A percentile compares a stretch with the other conserved stretches of the same genome.
phyloP scores from a whole-genome alignment of 352 stramenopile genomes.

The Phytophthora idaei region DNA sequence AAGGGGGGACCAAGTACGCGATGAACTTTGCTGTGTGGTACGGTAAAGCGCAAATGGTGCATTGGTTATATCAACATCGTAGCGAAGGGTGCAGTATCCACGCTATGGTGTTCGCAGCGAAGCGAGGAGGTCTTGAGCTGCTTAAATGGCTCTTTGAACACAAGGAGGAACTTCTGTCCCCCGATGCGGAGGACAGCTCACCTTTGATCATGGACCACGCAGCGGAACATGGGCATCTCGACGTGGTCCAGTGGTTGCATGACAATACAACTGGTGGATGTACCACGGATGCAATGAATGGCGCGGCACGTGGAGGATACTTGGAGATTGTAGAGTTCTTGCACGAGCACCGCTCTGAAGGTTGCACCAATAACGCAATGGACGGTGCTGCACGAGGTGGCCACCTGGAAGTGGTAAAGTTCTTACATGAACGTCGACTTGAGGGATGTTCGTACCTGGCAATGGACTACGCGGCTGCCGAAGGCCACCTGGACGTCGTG shows the following conservation, averaged over 20 bases:
- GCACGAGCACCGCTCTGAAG: conserved; percentile 38
- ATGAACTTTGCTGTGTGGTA: conserved; percentile 49
- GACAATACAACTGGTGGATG: conserved; percentile 29
- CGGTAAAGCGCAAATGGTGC: conserved; percentile 37
- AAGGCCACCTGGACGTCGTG: conserved; percentile 35
- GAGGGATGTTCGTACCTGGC: conserved; percentile 37
- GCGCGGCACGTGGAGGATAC: conserved; percentile 31
- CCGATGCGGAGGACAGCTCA: conserved; percentile 17
- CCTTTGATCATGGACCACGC: conserved; percentile 43
- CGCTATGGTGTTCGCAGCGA: conserved; percentile 40
- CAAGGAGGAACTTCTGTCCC: conserved; percentile 16
- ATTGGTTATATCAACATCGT: conserved; percentile 38
- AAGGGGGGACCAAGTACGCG: conserved; percentile 45
- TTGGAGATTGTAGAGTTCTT: conserved; percentile 46
- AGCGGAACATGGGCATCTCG: conserved; percentile 37
- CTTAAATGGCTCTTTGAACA: conserved; percentile 39
- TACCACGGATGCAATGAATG: conserved; percentile 35
- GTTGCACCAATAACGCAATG: conserved; percentile 37
- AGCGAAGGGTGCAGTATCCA: conserved; percentile 36
- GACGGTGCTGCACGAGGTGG: conserved; percentile 31
- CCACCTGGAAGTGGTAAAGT: conserved; percentile 37
- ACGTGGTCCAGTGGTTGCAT: conserved; percentile 46
- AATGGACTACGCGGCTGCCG: conserved; percentile 33
- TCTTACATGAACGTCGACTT: conserved; percentile 31
- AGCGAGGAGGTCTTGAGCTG: conserved; percentile 35